These are phyloP conservation scores for Nissolia schottii DNA, from an alignment of 306 rosid genomes.

Conservation along the genomic window DNA sequence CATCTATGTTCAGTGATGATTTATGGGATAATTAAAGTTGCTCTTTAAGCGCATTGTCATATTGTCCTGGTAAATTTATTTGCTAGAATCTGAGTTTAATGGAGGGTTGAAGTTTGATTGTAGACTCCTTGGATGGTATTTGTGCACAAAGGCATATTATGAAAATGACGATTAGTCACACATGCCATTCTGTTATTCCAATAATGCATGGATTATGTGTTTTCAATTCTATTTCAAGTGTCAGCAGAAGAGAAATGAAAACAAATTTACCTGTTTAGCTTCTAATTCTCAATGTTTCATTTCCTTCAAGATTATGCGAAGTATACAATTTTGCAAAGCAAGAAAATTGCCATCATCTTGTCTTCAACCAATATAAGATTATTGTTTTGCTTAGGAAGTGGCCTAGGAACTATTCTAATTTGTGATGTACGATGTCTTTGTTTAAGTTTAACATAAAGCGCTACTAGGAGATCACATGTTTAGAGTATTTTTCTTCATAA, in stretches of 20 bases:
- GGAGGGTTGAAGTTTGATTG: neutral
- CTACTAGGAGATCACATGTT: neutral
- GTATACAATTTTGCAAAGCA: neutral
- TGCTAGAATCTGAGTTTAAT: neutral
- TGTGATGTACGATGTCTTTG: neutral
- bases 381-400: neutral
- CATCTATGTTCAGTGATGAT: neutral
- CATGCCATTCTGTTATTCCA: neutral
- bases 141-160: neutral
- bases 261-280: neutral
- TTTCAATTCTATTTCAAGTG: neutral
- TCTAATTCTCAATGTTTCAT: neutral
- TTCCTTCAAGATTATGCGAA: neutral
- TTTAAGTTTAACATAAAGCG: neutral
- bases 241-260: neutral
- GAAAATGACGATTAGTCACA: neutral
- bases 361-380: neutral
- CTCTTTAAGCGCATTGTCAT: neutral
- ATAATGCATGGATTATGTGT: neutral
- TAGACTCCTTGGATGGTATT: neutral
- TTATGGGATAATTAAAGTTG: neutral
- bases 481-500: neutral
- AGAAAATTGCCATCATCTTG: neutral
- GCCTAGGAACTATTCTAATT: neutral
- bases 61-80: neutral